Base-by-base conservation (phyloP, 768 basidiomycete species). In the Aureoboletus auriporus region DNA sequence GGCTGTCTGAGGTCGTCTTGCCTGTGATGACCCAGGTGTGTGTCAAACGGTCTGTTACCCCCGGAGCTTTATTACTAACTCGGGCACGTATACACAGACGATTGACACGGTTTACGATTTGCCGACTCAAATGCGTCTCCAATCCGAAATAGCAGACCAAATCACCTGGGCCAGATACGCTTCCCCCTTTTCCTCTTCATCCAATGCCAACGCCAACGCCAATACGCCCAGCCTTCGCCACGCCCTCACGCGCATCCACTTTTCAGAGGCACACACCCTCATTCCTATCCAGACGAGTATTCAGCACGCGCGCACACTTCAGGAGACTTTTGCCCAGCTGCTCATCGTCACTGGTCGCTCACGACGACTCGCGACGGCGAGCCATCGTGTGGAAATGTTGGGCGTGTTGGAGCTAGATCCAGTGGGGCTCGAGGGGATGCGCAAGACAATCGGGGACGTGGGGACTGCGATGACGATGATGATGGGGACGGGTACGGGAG, bases 401-500 rank as follows among this genome's bases (percentile, higher is more conserved):
- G 70, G 73, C 37, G 54, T 93, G 17, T 71, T 83, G 63, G 74
- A 77, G 14, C 14, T 13, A 16, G 35, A 6, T 10, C 6, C 43
- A 5, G 42, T 44, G 3, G 52, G 46, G n/a, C 28, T 51, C 26
- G 65, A 65, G 28, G 52, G 50, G 13, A 79, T 93, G 55, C 75
- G 77, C 59, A 84, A 84, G 75, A 91, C 92, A 13, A 75, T 95
- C 34, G 94, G 94, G 7, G 91, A 94, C 64, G 84, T 91, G 11
- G 89, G 84, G 3, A 78, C 84, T n/a, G 83, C 85, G 29, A 79
- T 94, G 66, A 79, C 92, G 5, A 73, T 85, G 2, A 73, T 79
- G 30, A 33, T 46, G 46, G 20, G 20, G 20, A 23, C 20, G 20
- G 20, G 20, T 23, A 23, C 20, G 4, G 31, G 30, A 3, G 79